A percentile compares a stretch with the other conserved stretches of the same genome.
Conservation (phyloP, 306 rosid genomes). For the Vigna nakashimae region DNA sequence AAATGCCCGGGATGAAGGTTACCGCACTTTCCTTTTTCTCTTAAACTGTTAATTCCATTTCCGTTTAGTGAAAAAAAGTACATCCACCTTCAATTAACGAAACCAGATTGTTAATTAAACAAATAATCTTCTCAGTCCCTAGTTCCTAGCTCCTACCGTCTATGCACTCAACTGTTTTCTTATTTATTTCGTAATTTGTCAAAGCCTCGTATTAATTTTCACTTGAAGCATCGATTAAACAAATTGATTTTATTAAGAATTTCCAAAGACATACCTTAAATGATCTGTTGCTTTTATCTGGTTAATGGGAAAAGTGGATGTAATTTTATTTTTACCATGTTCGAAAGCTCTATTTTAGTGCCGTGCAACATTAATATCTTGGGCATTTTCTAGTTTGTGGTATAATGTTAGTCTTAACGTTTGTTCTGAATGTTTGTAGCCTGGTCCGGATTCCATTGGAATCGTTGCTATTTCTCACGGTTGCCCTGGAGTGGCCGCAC, state of each 20-base stretch:
- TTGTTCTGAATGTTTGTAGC: slow-evolving; percentile 60
- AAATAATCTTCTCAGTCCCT: neutral
- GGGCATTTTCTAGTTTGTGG: neutral
- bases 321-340: neutral
- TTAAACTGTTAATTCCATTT: slow-evolving; percentile 6
- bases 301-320: neutral
- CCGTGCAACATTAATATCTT: neutral
- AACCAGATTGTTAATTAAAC: slow-evolving; percentile 42
- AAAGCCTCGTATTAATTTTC: neutral
- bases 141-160: neutral
- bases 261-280: neutral
- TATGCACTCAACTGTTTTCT: neutral
- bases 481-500: slow-evolving; percentile 98
- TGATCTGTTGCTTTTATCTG: neutral
- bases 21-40: slow-evolving; percentile 19
- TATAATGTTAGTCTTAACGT: neutral
- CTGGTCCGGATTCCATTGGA: slow-evolving; percentile 99
- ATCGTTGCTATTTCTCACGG: slow-evolving; percentile 99
- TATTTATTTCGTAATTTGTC: neutral
- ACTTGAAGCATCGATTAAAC: neutral
- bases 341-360: neutral
- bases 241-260: neutral
- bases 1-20: slow-evolving; percentile 99
- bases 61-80: slow-evolving; percentile 20
- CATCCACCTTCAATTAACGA: slow-evolving; percentile 47